Conservation (phyloP, 176 grass and related monocot species). For the Aegilops sharonensis region DNA sequence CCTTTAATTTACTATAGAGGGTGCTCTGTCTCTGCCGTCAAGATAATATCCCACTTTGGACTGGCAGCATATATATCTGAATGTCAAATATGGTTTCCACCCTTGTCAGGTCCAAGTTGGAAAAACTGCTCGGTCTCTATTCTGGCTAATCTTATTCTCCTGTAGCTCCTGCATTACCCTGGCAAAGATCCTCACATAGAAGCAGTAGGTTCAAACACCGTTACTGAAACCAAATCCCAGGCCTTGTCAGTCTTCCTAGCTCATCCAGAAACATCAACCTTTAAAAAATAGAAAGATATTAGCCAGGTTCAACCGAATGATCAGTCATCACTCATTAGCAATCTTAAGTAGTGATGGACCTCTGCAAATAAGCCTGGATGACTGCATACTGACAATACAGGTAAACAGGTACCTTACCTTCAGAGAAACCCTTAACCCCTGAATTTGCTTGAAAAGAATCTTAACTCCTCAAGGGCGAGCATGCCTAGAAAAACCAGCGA, state of each 20-base stretch:
- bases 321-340: slow-evolving; percentile 29
- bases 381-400: slow-evolving; percentile 43
- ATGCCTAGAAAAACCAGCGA: slow-evolving; percentile 52
- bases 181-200: slow-evolving; percentile 41
- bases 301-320: slow-evolving; percentile 28
- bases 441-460: slow-evolving; percentile 67
- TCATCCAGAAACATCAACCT: slow-evolving; percentile 49
- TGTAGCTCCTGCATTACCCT: slow-evolving; percentile 27
- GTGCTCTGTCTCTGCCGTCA: slow-evolving; percentile 16
- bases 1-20: not conserved
- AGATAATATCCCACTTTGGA: slow-evolving; percentile 33
- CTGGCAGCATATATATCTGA: slow-evolving; percentile 37
- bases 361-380: slow-evolving; percentile 52
- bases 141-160: not conserved
- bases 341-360: slow-evolving; percentile 25
- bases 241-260: slow-evolving; percentile 43
- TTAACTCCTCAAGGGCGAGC: slow-evolving; percentile 39
- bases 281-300: slow-evolving; percentile 53
- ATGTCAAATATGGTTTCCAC: slow-evolving; percentile 36
- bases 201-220: slow-evolving; percentile 22
- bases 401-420: slow-evolving; percentile 53
- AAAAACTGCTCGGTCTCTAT: slow-evolving; percentile 22
- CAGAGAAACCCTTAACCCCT: slow-evolving; percentile 33
- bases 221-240: slow-evolving; percentile 43
- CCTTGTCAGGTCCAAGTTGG: slow-evolving; percentile 30